phyloP scores from a whole-genome alignment of 805 yeast species.

The Kodamaea kaohsiungensis region DNA sequence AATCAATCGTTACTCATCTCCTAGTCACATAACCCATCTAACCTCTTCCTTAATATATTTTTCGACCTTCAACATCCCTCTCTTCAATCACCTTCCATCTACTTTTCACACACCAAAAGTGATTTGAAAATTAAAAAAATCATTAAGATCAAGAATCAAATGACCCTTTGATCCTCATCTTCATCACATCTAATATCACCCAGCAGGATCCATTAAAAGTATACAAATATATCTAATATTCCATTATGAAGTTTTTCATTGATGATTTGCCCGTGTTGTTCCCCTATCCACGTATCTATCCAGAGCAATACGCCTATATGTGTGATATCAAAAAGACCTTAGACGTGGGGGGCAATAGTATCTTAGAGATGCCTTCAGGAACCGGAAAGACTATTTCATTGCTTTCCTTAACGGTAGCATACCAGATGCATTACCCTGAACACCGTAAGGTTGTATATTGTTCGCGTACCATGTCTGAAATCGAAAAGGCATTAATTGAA shows the following conservation, averaged over 20 bases:
- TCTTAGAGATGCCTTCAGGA: conserved; percentile 99
- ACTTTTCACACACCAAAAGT: neutral
- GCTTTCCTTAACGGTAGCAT: conserved; percentile 88
- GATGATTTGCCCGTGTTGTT: conserved; percentile 95
- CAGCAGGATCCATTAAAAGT: neutral
- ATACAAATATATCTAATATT: neutral
- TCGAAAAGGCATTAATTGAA: conserved; percentile 95
- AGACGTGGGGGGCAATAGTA: conserved; percentile 96
- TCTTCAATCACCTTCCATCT: neutral
- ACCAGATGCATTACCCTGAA: conserved; percentile 93
- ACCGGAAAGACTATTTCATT: conserved; percentile 97
- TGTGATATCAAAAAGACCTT: conserved; percentile 89
- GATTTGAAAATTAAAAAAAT: neutral
- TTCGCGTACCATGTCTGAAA: conserved; percentile 99
- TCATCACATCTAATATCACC: neutral
- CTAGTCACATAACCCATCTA: no score
- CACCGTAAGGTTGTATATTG: conserved; percentile 93
- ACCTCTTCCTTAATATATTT: neutral
- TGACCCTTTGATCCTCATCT: neutral
- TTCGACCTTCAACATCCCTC: neutral
- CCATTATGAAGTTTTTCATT: conserved; percentile 69
- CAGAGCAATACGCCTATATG: conserved; percentile 98
- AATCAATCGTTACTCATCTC: neutral
- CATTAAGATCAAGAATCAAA: neutral
- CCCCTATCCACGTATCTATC: conserved; percentile 96